phyloP scores from a whole-genome alignment of 2,329 filamentous ascomycete genomes.

The Atkinsonella texensis region DNA sequence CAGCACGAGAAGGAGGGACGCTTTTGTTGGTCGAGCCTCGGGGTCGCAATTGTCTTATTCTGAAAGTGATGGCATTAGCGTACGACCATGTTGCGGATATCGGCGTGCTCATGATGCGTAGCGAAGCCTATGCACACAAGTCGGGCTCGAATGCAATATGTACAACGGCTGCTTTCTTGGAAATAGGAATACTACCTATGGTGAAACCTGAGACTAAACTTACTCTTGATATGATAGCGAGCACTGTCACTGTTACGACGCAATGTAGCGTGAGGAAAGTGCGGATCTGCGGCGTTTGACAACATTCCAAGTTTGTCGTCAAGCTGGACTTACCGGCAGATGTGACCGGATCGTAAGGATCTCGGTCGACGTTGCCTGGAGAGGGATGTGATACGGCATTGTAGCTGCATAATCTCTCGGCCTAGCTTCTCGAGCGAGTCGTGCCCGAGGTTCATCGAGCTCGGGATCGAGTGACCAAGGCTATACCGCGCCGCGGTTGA shows the following conservation, averaged over 20 bases:
- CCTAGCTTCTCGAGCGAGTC: constrained; percentile 21
- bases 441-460: constrained; percentile 24
- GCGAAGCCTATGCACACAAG: constrained; percentile 27
- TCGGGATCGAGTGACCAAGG: constrained; percentile 31
- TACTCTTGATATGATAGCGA: constrained; percentile 31
- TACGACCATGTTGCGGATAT: constrained; percentile 31
- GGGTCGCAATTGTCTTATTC: constrained; percentile 27
- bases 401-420: constrained; percentile 27
- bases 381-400: constrained; percentile 32
- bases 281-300: constrained; percentile 30
- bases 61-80: constrained; percentile 28
- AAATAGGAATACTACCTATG: constrained; percentile 35
- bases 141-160: constrained; percentile 33
- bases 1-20: constrained; percentile 28
- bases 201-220: constrained; percentile 29
- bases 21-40: constrained; percentile 34
- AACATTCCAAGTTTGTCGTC: constrained; percentile 31
- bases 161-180: constrained; percentile 30
- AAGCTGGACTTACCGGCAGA: constrained; percentile 25
- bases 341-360: constrained; percentile 28
- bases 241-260: constrained; percentile 27
- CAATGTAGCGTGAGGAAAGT: constrained; percentile 29
- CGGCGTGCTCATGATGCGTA: constrained; percentile 34
- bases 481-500: constrained; percentile 20
- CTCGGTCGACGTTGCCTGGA: constrained; percentile 31